Base-by-base conservation (phyloP, 768 basidiomycete genomes). In the Leccinellum rugosiceps region DNA sequence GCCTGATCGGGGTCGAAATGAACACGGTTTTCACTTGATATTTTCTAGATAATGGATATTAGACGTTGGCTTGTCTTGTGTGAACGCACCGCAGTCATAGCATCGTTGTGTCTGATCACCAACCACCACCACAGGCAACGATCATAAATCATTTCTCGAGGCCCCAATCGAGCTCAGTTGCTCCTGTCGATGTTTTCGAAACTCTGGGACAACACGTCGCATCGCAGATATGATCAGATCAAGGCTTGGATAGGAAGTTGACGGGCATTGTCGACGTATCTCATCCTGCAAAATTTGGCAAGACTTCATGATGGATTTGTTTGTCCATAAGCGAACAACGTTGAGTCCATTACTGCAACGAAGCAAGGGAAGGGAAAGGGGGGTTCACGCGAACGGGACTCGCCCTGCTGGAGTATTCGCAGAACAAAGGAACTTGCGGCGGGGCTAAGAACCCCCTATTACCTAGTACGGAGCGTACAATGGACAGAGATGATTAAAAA, bases 101-200 rank as follows among this genome's bases (percentile, higher is more conserved):
- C 41, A 43, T 43, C 19, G 19, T 19, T 11, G 17, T 30, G 31
- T 28, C 28, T 49, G 50, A 54, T 58, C 21, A 23, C 51, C 6
- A 38, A 21, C 26, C n/a, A 34, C 60, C 47, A 58, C 57, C 63
- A 68, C 61, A 59, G 50, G 63, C 48, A 62, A 65, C 50, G 28
- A 56, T 57, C 53, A 57, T 34, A n/a, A n/a, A 13, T 15, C 41
- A 53, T 58, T 34, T 25, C 41, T 30, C n/a, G 6, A 47, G 9
- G 34, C 34, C 50, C 31, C 55, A 62, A 41, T 46, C 53, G 50
- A 47, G 1, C 58, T 58, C 57, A 50, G 56, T 56, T 57, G 15
- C 55, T 41, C 48, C 52, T 44, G 15, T 48, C n/a, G 41, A 66
- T 30, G 30, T 2, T 13, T 25, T 57, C 30, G n/a, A 14, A 21